A percentile compares a stretch with the other conserved stretches of the same genome.
Evolutionary conservation across 2,329 filamentous ascomycete genomes (phyloP).

Genomic region (Fonsecaea nubica): DNA sequence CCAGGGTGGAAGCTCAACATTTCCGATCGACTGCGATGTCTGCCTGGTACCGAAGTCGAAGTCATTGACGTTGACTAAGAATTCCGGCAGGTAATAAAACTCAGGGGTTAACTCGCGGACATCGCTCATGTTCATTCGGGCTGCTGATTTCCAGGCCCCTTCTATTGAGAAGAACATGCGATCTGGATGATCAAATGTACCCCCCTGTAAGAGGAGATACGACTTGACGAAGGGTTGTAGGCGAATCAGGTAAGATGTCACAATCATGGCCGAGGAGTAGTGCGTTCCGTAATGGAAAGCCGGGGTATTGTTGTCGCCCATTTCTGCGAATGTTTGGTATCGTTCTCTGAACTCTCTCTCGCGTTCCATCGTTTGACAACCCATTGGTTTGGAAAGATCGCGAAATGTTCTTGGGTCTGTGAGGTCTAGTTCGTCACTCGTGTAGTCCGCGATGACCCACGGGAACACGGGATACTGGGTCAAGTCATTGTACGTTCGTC

Average conservation of each 20-base stretch:
- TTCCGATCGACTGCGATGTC: conserved; percentile 79
- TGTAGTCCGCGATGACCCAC: conserved; percentile 96
- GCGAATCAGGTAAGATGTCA: conserved; percentile 93
- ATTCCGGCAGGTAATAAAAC: conserved; percentile 96
- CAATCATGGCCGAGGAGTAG: conserved; percentile 99
- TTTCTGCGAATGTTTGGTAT: conserved; percentile 87
- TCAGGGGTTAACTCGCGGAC: conserved; percentile 94
- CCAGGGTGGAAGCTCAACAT: conserved; percentile 92
- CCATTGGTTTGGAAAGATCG: conserved; percentile 95
- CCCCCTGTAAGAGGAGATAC: conserved; percentile 92
- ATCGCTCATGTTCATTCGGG: conserved; percentile 87
- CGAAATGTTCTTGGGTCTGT: conserved; percentile 83
- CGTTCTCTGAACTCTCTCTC: conserved; percentile 81
- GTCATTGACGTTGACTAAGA: conserved; percentile 88
- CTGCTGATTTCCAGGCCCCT: conserved; percentile 89
- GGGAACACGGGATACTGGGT: conserved; percentile 98
- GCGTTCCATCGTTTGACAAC: conserved; percentile 78
- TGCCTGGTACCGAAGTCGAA: conserved; percentile 93
- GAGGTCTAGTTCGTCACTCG: conserved; percentile 88
- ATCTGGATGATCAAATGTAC: conserved; percentile 94
- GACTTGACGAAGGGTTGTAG: conserved; percentile 96
- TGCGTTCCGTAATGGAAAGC: conserved; percentile 98
- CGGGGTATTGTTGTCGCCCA: conserved; percentile 75
- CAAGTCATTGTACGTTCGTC: conserved; percentile 94
- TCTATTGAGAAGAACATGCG: conserved; percentile 92